phyloP scores from a whole-genome alignment of 306 rosid species.

The Gillenia trifoliata region DNA sequence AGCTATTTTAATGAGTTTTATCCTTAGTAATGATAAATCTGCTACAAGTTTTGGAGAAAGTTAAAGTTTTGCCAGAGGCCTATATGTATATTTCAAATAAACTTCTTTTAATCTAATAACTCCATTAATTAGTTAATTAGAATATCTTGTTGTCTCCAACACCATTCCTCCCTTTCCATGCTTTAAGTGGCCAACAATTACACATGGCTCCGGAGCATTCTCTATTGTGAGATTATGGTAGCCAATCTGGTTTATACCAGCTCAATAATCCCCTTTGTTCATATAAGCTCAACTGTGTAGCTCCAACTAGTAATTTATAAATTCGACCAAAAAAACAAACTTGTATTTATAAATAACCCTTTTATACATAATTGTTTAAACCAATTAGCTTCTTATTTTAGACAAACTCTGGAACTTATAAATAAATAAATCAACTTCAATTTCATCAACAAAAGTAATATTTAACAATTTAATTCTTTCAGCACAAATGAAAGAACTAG shows the following conservation, averaged over 20 bases:
- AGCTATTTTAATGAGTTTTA: not conserved
- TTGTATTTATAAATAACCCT: not conserved
- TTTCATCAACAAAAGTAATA: not conserved
- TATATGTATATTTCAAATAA: not conserved
- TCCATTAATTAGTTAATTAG: not conserved
- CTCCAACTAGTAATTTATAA: not conserved
- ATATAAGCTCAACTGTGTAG: not conserved
- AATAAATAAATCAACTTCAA: not conserved
- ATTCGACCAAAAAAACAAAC: not conserved
- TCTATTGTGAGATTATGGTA: not conserved
- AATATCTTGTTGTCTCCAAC: slow-evolving; percentile 1
- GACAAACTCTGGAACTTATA: no score
- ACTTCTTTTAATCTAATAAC: slow-evolving; percentile 15
- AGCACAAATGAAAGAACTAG: not conserved
- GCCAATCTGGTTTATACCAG: slow-evolving; percentile 8
- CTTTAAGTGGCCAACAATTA: slow-evolving; percentile 26
- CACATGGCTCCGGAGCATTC: slow-evolving; percentile 6
- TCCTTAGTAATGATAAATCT: not conserved
- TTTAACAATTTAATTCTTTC: not conserved
- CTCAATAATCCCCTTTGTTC: not conserved
- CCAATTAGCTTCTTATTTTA: not conserved
- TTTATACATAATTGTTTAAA: not conserved
- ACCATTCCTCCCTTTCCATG: not conserved
- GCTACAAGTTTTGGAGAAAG: not conserved
- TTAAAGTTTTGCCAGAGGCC: not conserved